Percentiles rank a stretch among this genome's conserved stretches.
Conservation (phyloP, 2,329 filamentous ascomycete species). For the Xylariaceae sp. region DNA sequence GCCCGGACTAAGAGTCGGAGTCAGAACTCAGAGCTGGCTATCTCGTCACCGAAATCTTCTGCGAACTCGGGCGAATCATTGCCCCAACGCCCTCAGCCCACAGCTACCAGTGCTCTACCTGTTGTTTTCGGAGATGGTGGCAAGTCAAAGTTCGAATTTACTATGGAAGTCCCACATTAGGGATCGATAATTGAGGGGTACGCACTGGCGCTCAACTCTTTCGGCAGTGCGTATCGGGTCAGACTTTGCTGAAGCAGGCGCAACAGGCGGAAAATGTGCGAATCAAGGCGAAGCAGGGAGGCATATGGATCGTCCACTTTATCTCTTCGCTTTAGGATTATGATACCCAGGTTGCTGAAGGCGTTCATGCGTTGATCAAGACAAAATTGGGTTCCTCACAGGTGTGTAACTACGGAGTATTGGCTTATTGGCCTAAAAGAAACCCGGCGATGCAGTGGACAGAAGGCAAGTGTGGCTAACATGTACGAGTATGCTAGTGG, state of each 20-base stretch:
- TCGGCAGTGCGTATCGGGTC: neutral
- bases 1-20: constrained; percentile 13
- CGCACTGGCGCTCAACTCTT: too few relatives aligned
- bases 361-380: constrained; percentile 4
- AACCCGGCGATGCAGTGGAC: neutral
- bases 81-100: neutral
- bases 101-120: constrained; percentile 16
- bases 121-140: constrained; percentile 26
- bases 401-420: neutral
- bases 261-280: neutral
- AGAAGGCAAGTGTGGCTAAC: neutral
- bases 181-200: too few relatives aligned
- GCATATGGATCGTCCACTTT: constrained; percentile 5
- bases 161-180: constrained; percentile 12
- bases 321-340: constrained; percentile 12
- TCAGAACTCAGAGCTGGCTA: neutral
- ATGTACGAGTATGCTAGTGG: too few relatives aligned
- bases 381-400: neutral
- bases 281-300: neutral
- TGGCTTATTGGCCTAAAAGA: neutral
- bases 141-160: constrained; percentile 26
- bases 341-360: constrained; percentile 23
- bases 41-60: constrained; percentile 5
- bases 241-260: neutral
- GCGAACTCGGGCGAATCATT: neutral